Conservation (phyloP, 495 filamentous ascomycete genomes). For the Hyaloscypha bicolor region DNA sequence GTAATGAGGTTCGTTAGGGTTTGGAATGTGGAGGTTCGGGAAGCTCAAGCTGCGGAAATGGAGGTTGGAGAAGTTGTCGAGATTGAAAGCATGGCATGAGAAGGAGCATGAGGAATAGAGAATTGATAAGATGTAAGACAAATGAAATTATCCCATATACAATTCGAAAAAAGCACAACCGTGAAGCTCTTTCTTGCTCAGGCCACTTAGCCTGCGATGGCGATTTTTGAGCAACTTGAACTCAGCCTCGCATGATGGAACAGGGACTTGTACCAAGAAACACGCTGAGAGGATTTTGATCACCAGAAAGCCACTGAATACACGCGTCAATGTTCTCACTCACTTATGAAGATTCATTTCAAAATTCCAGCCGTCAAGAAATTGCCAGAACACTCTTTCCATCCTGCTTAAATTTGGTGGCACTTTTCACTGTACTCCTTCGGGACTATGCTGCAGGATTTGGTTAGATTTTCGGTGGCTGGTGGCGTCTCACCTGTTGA, state of each 20-base stretch:
- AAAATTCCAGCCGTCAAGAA: neutral
- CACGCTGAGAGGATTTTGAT: neutral
- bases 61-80: neutral
- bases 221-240: neutral
- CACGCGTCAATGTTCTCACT: neutral
- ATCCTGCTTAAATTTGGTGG: neutral
- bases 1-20: neutral
- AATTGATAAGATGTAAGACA: neutral
- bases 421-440: too few relatives aligned
- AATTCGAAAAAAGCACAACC: too few relatives aligned
- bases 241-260: neutral
- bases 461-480: neutral
- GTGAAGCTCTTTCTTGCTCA: neutral
- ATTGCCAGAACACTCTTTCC: neutral
- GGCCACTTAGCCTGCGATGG: neutral
- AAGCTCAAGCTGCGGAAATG: neutral
- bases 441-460: too few relatives aligned
- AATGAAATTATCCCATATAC: neutral
- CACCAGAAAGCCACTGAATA: neutral
- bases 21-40: neutral
- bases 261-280: neutral
- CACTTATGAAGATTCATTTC: neutral
- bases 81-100: neutral
- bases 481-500: neutral
- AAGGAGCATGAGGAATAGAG: neutral